These are phyloP conservation scores for Lippia alba DNA, from an alignment of 305 asterid genomes.

Conservation along the genomic window DNA sequence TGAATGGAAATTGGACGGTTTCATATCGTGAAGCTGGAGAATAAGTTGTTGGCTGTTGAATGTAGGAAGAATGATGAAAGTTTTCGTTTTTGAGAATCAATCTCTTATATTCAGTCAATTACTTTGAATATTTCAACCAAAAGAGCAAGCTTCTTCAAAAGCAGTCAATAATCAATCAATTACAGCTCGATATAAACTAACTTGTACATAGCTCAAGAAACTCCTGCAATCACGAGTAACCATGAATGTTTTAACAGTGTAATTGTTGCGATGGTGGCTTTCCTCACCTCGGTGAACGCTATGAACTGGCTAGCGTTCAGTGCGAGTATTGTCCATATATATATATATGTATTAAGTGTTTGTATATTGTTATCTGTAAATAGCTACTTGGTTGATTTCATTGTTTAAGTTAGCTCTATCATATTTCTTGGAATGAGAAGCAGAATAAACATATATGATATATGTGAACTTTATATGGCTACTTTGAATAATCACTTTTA, in stretches of 20 bases:
- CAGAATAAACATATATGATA: slow-evolving; percentile 10
- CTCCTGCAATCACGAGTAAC: not conserved
- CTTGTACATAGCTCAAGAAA: too few species aligned
- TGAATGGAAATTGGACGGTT: not conserved
- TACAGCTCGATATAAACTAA: too few species aligned
- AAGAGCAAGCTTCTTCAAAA: too few species aligned
- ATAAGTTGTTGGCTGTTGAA: not conserved
- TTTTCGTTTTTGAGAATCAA: too few species aligned
- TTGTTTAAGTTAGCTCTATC: not conserved
- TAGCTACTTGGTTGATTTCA: not conserved
- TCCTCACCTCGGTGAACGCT: not conserved
- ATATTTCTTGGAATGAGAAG: slow-evolving; percentile 3
- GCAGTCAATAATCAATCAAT: too few species aligned
- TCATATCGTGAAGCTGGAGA: not conserved
- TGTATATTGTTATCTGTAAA: not conserved
- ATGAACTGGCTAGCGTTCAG: too few species aligned
- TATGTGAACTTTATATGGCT: slow-evolving; percentile 2
- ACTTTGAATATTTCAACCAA: too few species aligned
- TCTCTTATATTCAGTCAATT: too few species aligned
- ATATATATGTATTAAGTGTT: not conserved
- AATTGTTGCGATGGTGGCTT: not conserved
- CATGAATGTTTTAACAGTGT: slow-evolving; percentile 4
- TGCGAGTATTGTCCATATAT: not conserved
- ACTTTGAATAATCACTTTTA: not conserved
- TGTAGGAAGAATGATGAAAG: not conserved